Conservation (phyloP, 768 basidiomycete species). For the Lenzites betulinus region DNA sequence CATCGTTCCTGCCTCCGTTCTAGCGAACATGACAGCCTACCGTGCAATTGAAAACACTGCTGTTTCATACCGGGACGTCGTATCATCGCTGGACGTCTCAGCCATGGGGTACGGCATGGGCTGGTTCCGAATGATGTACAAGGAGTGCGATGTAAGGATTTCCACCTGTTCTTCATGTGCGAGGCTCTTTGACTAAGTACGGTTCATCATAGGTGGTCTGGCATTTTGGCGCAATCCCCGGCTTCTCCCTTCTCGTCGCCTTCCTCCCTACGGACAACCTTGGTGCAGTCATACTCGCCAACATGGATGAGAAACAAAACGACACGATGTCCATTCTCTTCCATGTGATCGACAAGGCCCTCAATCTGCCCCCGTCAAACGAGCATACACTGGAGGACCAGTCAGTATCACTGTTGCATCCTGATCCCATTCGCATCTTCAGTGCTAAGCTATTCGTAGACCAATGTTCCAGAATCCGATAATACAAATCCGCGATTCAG, state of each 20-base stretch:
- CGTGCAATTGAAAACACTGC: slow-evolving; percentile 29
- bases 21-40: slow-evolving; percentile 35
- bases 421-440: neutral
- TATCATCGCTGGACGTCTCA: slow-evolving; percentile 25
- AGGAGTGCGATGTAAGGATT: slow-evolving; percentile 41
- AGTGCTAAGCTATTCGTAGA: neutral
- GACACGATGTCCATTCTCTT: slow-evolving; percentile 1
- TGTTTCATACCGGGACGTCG: too few species aligned
- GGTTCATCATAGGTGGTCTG: slow-evolving; percentile 32
- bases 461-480: neutral
- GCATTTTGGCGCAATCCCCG: slow-evolving; percentile 39
- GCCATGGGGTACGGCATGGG: slow-evolving; percentile 44
- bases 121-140: slow-evolving; percentile 41
- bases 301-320: slow-evolving; percentile 19
- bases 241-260: slow-evolving; percentile 35
- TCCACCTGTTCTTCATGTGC: neutral
- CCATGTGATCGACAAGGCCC: slow-evolving; percentile 5
- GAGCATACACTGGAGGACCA: neutral
- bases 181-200: neutral
- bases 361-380: neutral
- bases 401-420: neutral
- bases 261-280: slow-evolving; percentile 40
- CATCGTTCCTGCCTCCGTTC: slow-evolving; percentile 36
- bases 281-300: slow-evolving; percentile 32
- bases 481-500: neutral